Conservation (phyloP, 495 filamentous ascomycete species). For the Xylaria bambusicola region DNA sequence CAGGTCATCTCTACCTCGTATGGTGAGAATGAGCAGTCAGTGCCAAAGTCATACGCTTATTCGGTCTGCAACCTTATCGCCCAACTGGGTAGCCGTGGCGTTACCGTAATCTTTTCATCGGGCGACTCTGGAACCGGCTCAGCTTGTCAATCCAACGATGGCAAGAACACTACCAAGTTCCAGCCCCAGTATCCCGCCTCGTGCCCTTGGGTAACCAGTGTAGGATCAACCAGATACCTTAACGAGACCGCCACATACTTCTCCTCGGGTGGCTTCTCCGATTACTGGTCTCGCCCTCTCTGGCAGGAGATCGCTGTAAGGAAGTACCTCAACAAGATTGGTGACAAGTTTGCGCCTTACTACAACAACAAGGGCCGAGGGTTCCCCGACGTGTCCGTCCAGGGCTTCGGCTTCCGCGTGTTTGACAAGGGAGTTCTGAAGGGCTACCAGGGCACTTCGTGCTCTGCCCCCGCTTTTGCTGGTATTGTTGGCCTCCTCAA, state of each 20-base stretch:
- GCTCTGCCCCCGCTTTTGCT: slow-evolving; percentile 32
- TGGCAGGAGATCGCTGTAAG: slow-evolving; percentile 61
- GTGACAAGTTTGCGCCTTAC: slow-evolving; percentile 38
- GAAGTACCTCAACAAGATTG: slow-evolving; percentile 53
- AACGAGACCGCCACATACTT: slow-evolving; percentile 57
- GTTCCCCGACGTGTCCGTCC: slow-evolving; percentile 60
- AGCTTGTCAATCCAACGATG: slow-evolving; percentile 67
- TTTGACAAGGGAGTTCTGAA: slow-evolving; percentile 14
- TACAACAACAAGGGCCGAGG: slow-evolving; percentile 59
- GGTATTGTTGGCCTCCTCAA: slow-evolving; percentile 59
- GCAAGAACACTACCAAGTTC: slow-evolving; percentile 63
- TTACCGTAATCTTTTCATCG: slow-evolving; percentile 66
- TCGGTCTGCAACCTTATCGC: slow-evolving; percentile 65
- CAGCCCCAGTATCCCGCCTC: slow-evolving; percentile 66
- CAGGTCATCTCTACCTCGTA: slow-evolving; percentile 71
- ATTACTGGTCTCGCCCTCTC: slow-evolving; percentile 58
- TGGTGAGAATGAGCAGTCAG: slow-evolving; percentile 73
- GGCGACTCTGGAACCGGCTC: slow-evolving; percentile 70
- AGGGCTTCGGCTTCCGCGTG: slow-evolving; percentile 55
- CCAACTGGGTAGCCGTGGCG: slow-evolving; percentile 67
- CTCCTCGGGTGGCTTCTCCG: slow-evolving; percentile 67
- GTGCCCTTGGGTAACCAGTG: slow-evolving; percentile 73
- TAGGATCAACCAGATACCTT: slow-evolving; percentile 61
- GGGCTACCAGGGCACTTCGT: slow-evolving; percentile 36
- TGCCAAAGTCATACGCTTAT: slow-evolving; percentile 62